Conservation (phyloP, 2,329 filamentous ascomycete species). For the Diaporthe sp. region DNA sequence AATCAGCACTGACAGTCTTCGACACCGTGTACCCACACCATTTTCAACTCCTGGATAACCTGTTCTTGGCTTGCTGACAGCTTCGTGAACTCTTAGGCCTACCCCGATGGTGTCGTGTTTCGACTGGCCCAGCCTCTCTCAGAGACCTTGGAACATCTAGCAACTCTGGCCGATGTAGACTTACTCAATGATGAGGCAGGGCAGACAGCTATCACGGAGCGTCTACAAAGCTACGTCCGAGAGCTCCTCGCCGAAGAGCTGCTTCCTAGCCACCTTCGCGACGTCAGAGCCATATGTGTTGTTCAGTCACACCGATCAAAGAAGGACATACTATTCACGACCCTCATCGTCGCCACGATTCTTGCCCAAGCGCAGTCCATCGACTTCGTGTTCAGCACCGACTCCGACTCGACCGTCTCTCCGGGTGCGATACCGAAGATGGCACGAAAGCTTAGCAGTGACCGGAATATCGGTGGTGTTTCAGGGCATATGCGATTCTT, state of each 20-base stretch:
- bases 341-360: neutral
- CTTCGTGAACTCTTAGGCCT: neutral
- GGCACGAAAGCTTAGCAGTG: conserved; percentile 1
- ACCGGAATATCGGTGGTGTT: conserved; percentile 9
- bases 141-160: neutral
- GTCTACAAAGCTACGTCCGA: neutral
- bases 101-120: conserved; percentile 1
- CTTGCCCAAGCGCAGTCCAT: neutral
- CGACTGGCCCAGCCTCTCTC: conserved; percentile 22
- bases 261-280: neutral
- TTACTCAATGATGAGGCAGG: neutral
- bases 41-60: accelerated
- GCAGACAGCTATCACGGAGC: neutral
- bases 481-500: conserved; percentile 30
- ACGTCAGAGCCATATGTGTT: conserved; percentile 17
- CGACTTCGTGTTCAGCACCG: conserved; percentile 30
- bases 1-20: no score
- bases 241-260: neutral
- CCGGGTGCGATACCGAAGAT: neutral
- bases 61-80: neutral
- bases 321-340: conserved; percentile 29
- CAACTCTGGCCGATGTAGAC: neutral
- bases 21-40: neutral
- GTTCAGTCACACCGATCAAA: conserved; percentile 28
- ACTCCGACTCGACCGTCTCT: conserved; percentile 19